Evolutionary conservation across 495 filamentous ascomycete species (phyloP).

Genomic region (Evernia prunastri): DNA sequence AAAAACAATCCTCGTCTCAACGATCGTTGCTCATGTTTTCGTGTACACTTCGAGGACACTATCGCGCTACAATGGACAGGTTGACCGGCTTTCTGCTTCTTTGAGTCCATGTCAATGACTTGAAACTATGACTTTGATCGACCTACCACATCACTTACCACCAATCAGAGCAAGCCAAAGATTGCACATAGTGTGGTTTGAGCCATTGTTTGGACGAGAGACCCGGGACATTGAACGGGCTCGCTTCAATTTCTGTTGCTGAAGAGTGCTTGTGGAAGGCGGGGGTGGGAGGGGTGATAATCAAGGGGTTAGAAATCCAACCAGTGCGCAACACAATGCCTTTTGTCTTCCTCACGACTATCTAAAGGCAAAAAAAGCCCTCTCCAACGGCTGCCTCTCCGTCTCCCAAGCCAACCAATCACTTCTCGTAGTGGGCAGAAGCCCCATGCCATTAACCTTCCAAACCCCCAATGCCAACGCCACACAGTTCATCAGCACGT

Average conservation of each 20-base stretch:
- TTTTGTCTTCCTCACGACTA: background rate
- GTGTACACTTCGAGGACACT: background rate
- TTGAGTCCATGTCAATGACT: background rate
- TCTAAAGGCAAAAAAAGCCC: conserved; percentile 54
- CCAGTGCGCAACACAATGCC: background rate
- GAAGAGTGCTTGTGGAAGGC: background rate
- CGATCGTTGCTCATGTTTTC: background rate
- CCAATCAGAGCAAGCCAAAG: background rate
- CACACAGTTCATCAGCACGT: conserved; percentile 77
- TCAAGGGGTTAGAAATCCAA: background rate
- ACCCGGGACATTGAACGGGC: background rate
- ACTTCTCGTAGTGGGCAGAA: conserved; percentile 88
- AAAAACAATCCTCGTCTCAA: background rate
- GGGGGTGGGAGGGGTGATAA: no score
- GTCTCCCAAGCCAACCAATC: conserved; percentile 96
- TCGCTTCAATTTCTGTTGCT: background rate
- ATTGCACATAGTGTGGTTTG: no score
- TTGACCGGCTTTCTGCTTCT: background rate
- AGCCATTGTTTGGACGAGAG: background rate
- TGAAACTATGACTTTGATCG: background rate
- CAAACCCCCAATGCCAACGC: conserved; percentile 81
- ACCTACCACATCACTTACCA: background rate
- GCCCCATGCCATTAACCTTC: conserved; percentile 96
- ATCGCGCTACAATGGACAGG: no score
- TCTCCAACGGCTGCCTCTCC: conserved; percentile 68